Evolutionary conservation across 768 basidiomycete species (phyloP).

Genomic region (Trametes sanguinea): DNA sequence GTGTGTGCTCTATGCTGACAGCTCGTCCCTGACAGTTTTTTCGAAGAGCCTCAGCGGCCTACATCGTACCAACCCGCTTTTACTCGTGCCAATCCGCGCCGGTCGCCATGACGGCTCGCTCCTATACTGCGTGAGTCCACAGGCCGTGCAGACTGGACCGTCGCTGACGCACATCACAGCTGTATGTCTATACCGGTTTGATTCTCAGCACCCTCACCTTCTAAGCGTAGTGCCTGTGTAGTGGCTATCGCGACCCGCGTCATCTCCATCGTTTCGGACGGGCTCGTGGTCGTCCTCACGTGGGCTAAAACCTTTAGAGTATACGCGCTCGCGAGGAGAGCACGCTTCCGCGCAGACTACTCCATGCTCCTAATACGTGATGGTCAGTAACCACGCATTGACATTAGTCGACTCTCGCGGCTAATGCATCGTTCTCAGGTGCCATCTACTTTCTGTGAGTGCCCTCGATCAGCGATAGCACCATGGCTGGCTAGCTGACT

Average conservation of each 20-base stretch:
- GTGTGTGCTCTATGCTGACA: neutral
- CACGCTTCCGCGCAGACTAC: conserved; percentile 1
- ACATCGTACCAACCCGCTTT: conserved; percentile 1
- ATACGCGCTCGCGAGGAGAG: conserved; percentile 6
- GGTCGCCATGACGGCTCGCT: conserved; percentile 6
- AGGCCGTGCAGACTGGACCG: neutral
- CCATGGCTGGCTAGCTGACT: neutral
- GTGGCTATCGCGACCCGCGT: conserved; percentile 20
- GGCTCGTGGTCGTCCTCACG: conserved; percentile 20
- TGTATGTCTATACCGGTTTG: neutral
- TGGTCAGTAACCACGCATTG: neutral
- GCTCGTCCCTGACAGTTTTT: neutral
- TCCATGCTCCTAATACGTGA: conserved; percentile 14
- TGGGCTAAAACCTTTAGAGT: conserved; percentile 17
- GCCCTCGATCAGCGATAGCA: no score
- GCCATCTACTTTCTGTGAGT: conserved; percentile 20
- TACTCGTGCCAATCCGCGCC: conserved; percentile 16
- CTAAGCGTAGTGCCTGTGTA: neutral
- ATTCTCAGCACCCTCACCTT: neutral
- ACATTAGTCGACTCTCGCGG: neutral
- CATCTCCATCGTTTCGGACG: conserved; percentile 20
- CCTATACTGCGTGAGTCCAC: conserved; percentile 3
- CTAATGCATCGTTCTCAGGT: neutral
- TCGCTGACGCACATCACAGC: neutral
- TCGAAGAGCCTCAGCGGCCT: conserved; percentile 9